Base-by-base conservation (phyloP, 306 rosid species). In the Quercus engelmannii region DNA sequence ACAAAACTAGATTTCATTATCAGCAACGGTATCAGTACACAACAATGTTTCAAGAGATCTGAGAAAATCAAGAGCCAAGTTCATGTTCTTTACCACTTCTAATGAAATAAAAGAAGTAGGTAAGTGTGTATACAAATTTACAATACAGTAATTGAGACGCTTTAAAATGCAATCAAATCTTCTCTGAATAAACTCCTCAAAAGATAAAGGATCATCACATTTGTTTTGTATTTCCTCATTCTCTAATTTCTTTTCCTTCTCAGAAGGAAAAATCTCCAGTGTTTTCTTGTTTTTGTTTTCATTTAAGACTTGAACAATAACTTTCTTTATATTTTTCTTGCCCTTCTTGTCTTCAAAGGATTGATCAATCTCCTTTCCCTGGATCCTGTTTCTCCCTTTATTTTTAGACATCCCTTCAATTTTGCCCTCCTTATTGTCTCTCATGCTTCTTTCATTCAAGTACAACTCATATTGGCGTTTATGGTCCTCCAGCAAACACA, bases 71-170 rank as follows among this genome's bases (percentile, higher is more conserved):
- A 74, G 75, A 62, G 83, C 86, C 33, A 9, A 17, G 20, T 28
- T 30, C 79, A 85, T 89, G 9, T 71, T 65, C 63, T 69, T 83
- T 49, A 26, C 83, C 58, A 23, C 55, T 38, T 69, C 61, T 25
- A 51, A 8, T 17, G 90, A 68, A 76, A 88, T 79, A 19, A 55
- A 33, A 70, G 89, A 83, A 54, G 90, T 86, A 20, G 90, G 93
- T 15, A 87, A 76, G 69, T 90, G 91, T 30, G 77, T 84, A 7
- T 15, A 80, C 78, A 87, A 63, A 61, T 57, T 73, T 68, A 54
- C 73, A 55, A 62, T 52, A 70, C 26, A 63, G 33, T 4, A 8
- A 61, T 46, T 23, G 8, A 89, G 83, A 65, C 55, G 5, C 76
- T 71, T 28, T 55, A 26, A 65, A 12, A 67, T 64, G 69, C 1